These are phyloP conservation scores for Botrytis sinoallii DNA, from an alignment of 2,329 filamentous ascomycete genomes.

Conservation along the genomic window DNA sequence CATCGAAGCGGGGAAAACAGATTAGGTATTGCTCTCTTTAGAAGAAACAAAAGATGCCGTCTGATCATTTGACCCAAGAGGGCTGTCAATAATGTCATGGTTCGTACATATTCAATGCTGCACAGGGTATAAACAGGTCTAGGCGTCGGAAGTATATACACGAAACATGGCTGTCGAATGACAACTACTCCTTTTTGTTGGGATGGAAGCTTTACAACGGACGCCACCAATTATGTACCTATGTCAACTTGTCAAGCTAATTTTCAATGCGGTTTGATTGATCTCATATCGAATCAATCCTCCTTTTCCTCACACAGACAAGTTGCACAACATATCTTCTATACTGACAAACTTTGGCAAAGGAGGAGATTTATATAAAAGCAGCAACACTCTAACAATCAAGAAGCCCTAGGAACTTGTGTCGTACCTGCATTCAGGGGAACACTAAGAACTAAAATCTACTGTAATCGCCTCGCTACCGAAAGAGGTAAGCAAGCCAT, in stretches of 20 bases:
- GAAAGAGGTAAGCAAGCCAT: not conserved
- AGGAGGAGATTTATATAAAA: not conserved
- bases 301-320: not conserved
- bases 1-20: not conserved
- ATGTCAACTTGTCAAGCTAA: not conserved
- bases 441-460: not conserved
- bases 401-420: not conserved
- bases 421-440: not conserved
- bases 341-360: not conserved
- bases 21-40: not conserved
- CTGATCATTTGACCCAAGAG: not conserved
- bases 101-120: not conserved
- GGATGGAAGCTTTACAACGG: not conserved
- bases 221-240: not conserved
- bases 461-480: not conserved
- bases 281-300: not conserved
- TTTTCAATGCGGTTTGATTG: not conserved
- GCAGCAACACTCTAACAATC: not conserved
- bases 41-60: not conserved
- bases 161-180: constrained; percentile 2
- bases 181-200: not conserved
- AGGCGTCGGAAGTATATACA: not conserved
- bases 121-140: not conserved
- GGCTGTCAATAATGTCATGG: not conserved
- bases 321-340: not conserved